A percentile compares a stretch with the other conserved stretches of the same genome.
phyloP scores from a whole-genome alignment of 2,329 filamentous ascomycete species.

The Aureobasidium sp. region DNA sequence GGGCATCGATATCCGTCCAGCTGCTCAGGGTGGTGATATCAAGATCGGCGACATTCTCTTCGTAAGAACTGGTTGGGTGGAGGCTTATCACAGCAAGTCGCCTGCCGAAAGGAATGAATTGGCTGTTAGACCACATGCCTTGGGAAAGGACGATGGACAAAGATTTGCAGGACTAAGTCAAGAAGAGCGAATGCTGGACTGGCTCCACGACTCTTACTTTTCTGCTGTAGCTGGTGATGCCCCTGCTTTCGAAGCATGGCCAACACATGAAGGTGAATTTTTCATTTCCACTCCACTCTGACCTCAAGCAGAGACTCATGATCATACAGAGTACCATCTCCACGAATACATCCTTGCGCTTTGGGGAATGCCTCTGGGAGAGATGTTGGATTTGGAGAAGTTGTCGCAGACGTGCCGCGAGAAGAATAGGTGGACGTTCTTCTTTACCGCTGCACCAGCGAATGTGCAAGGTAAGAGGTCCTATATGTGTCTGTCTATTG shows the following conservation, averaged over 20 bases:
- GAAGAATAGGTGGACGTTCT: constrained; percentile 19
- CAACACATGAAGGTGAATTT: constrained; percentile 28
- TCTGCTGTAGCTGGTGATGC: constrained; percentile 58
- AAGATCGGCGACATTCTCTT: constrained; percentile 53
- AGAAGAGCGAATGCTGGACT: constrained; percentile 16
- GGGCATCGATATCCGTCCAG: constrained; percentile 50
- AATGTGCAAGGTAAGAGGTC: constrained; percentile 47
- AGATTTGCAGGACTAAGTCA: not conserved
- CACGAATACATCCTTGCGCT: constrained; percentile 42
- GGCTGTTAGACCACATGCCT: constrained; percentile 40
- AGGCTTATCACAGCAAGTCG: constrained; percentile 56
- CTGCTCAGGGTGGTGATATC: constrained; percentile 47
- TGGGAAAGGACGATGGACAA: constrained; percentile 29
- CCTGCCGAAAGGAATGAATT: constrained; percentile 30
- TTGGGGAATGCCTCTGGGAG: constrained; percentile 50
- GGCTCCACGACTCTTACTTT: constrained; percentile 46
- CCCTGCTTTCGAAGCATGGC: constrained; percentile 53
- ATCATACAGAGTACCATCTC: constrained; percentile 49
- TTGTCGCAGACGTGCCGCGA: constrained; percentile 16
- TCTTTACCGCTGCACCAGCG: constrained; percentile 54
- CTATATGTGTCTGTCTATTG: not conserved
- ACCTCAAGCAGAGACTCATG: not conserved
- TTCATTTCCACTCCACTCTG: not conserved
- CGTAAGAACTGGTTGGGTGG: constrained; percentile 56
- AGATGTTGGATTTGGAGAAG: constrained; percentile 51